These are phyloP conservation scores for Spencermartinsiella europaea DNA, from an alignment of 805 yeast genomes.

Conservation along the genomic window DNA sequence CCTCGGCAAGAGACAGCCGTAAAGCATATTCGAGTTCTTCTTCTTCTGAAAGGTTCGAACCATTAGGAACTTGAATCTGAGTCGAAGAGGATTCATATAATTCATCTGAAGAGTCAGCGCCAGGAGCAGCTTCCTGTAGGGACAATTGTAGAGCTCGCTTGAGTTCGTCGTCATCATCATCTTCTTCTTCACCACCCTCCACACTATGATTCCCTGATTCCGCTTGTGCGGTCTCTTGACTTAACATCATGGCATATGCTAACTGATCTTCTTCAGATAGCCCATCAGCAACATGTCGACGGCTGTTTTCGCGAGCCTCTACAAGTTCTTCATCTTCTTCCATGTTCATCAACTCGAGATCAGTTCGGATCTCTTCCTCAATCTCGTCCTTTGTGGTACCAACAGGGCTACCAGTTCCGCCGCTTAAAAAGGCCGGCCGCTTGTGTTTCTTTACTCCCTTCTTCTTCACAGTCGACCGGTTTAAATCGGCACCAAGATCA, in stretches of 20 bases:
- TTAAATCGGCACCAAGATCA: conserved; percentile 27
- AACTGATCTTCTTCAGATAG: conserved; percentile 31
- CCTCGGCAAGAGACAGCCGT: conserved; percentile 8
- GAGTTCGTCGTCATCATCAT: conserved; percentile 21
- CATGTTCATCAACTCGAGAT: conserved; percentile 21
- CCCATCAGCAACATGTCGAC: conserved; percentile 16
- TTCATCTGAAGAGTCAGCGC: conserved; percentile 5
- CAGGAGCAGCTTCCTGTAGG: not conserved
- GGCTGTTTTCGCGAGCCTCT: conserved; percentile 11
- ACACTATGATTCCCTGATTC: not conserved
- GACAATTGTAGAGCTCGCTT: conserved; percentile 25
- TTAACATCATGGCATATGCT: conserved; percentile 29
- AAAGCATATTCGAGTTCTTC: conserved; percentile 12
- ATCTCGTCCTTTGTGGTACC: conserved; percentile 15
- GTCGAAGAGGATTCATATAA: not conserved
- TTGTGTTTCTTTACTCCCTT: conserved; percentile 20
- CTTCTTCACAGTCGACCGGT: conserved; percentile 16
- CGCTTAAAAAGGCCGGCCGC: conserved; percentile 8
- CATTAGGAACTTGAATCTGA: not conserved
- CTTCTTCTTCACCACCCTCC: conserved; percentile 1
- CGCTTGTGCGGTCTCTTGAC: conserved; percentile 18
- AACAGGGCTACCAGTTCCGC: not conserved
- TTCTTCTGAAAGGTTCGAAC: not conserved
- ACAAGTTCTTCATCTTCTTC: conserved; percentile 20
- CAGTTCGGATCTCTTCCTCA: conserved; percentile 22